phyloP scores from a whole-genome alignment of 768 basidiomycete genomes.

The Mycena venus region DNA sequence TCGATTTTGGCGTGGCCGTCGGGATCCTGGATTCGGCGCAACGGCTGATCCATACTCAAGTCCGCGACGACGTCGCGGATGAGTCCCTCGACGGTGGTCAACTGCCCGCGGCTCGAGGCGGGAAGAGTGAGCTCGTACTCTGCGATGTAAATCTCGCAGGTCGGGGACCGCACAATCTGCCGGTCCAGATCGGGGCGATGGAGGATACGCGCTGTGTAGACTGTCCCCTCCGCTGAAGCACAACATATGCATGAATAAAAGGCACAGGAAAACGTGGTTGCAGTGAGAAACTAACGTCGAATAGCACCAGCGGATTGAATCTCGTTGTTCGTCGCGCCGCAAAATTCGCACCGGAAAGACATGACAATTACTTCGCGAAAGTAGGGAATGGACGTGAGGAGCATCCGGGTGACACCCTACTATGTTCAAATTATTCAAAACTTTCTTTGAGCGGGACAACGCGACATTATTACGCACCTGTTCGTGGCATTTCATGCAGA shows the following conservation, averaged over 20 bases:
- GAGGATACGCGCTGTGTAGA: slow-evolving; percentile 86
- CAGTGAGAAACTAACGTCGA: slow-evolving; percentile 72
- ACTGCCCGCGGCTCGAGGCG: slow-evolving; percentile 83
- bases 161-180: slow-evolving; percentile 91
- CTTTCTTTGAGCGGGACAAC: slow-evolving; percentile 9
- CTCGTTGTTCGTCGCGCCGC: slow-evolving; percentile 92
- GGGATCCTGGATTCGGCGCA: slow-evolving; percentile 85
- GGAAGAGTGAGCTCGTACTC: slow-evolving; percentile 95
- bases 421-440: slow-evolving; percentile 40
- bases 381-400: slow-evolving; percentile 95
- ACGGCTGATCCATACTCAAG: slow-evolving; percentile 84
- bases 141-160: slow-evolving; percentile 85
- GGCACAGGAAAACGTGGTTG: background rate
- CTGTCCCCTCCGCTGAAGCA: slow-evolving; percentile 79
- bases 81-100: slow-evolving; percentile 97
- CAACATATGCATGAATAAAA: background rate
- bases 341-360: slow-evolving; percentile 97
- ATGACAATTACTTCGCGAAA: slow-evolving; percentile 96
- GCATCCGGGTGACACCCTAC: slow-evolving; percentile 89
- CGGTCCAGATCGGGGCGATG: slow-evolving; percentile 86
- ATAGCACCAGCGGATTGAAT: slow-evolving; percentile 92
- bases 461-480: slow-evolving; percentile 68
- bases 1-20: slow-evolving; percentile 82
- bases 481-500: slow-evolving; percentile 95
- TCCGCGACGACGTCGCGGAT: slow-evolving; percentile 87